Evolutionary conservation across 2,329 filamentous ascomycete genomes (phyloP).

Genomic region (Helminthosporium solani): DNA sequence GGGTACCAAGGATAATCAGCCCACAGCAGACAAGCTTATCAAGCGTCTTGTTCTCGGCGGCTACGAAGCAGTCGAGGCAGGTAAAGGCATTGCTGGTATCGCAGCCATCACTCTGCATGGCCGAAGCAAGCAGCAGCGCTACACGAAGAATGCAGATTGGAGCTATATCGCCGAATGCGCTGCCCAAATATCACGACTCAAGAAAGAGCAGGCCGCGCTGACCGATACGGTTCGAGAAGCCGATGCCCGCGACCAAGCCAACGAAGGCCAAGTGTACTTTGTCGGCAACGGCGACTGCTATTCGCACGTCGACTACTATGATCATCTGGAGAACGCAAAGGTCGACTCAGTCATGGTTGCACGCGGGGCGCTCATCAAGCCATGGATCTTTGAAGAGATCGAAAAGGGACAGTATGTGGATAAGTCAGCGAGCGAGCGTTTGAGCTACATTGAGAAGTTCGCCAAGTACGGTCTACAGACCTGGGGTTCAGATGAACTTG

Average conservation of each 20-base stretch:
- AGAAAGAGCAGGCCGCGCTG: conserved; percentile 63
- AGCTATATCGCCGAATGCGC: conserved; percentile 89
- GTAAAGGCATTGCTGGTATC: conserved; percentile 67
- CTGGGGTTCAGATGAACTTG: conserved; percentile 95
- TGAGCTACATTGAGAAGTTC: conserved; percentile 85
- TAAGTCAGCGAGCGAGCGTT: conserved; percentile 85
- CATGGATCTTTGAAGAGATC: conserved; percentile 98
- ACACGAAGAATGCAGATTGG: conserved; percentile 93
- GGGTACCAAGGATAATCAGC: conserved; percentile 77
- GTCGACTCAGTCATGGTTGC: conserved; percentile 97
- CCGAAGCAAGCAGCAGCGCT: conserved; percentile 88
- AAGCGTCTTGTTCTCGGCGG: conserved; percentile 81
- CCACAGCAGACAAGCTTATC: conserved; percentile 77
- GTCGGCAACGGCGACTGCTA: conserved; percentile 96
- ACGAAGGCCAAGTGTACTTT: conserved; percentile 76
- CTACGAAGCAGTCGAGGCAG: conserved; percentile 65
- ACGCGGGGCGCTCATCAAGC: conserved; percentile 94
- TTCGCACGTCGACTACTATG: conserved; percentile 84
- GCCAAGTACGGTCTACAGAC: conserved; percentile 85
- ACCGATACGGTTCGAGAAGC: conserved; percentile 77
- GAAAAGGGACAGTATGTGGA: conserved; percentile 89
- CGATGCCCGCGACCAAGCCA: conserved; percentile 71
- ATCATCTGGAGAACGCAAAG: conserved; percentile 71
- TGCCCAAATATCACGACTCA: conserved; percentile 77
- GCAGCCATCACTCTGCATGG: conserved; percentile 96